Percentiles rank a stretch among this genome's conserved stretches.
These are phyloP conservation scores for Acacia crassicarpa DNA, from an alignment of 306 rosid genomes.

Conservation along the genomic window DNA sequence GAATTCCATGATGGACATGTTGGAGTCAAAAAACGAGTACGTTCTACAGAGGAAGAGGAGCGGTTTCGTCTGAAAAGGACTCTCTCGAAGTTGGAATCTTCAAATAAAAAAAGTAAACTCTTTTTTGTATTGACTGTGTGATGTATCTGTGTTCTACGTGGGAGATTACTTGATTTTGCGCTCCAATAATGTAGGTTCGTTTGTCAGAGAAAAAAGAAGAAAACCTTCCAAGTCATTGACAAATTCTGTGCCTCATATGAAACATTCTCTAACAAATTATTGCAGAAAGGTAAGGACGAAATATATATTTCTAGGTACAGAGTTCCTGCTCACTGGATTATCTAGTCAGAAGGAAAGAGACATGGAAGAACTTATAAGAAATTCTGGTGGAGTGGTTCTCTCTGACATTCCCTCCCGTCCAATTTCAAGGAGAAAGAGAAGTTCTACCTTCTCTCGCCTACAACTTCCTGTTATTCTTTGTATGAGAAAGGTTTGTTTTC, in stretches of 20 bases:
- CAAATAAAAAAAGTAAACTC: slow-evolving; percentile 39
- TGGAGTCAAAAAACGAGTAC: slow-evolving; percentile 56
- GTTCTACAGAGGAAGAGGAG: slow-evolving; percentile 57
- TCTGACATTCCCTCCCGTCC: slow-evolving; percentile 67
- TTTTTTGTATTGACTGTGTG: slow-evolving; percentile 6
- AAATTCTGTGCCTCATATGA: slow-evolving; percentile 24
- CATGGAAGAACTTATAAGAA: slow-evolving; percentile 59
- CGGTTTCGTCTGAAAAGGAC: slow-evolving; percentile 45
- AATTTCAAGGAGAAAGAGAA: slow-evolving; percentile 47
- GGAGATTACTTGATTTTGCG: slow-evolving; percentile 7
- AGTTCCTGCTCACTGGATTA: slow-evolving; percentile 82
- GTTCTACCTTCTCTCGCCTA: slow-evolving; percentile 34
- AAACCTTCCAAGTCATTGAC: slow-evolving; percentile 40
- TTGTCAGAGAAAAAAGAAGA: slow-evolving; percentile 39
- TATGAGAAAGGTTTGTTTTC: slow-evolving; percentile 59
- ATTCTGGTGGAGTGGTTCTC: slow-evolving; percentile 75
- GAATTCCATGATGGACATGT: slow-evolving; percentile 35
- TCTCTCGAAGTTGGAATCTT: slow-evolving; percentile 40
- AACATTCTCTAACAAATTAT: slow-evolving; percentile 37
- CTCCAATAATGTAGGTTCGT: slow-evolving; percentile 57
- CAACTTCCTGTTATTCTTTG: slow-evolving; percentile 77
- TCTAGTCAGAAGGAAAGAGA: slow-evolving; percentile 62
- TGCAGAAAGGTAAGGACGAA: slow-evolving; percentile 37
- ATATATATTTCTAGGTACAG: slow-evolving; percentile 65
- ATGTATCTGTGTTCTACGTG: slow-evolving; percentile 14